Percentiles rank a stretch among this genome's conserved stretches.
Conservation (phyloP, 1,139 yeast genomes). For the Insectozyma bohioensis region DNA sequence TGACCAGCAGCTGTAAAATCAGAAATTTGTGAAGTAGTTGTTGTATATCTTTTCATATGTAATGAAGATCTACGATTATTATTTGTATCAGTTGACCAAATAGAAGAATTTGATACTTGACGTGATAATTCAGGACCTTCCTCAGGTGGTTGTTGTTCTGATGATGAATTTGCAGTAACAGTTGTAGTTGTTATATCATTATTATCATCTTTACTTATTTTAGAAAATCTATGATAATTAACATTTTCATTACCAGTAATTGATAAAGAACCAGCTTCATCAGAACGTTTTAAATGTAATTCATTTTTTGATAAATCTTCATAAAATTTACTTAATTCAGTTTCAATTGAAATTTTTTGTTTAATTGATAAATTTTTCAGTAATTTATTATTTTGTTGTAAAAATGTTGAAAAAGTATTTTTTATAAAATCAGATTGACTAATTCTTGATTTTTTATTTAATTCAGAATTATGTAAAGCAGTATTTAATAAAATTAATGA, state of each 20-base stretch:
- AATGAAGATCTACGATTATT: slow-evolving; percentile 27
- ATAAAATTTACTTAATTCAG: slow-evolving; percentile 42
- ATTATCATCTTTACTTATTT: slow-evolving; percentile 3
- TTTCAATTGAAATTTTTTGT: slow-evolving; percentile 43
- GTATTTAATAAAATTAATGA: slow-evolving; percentile 73
- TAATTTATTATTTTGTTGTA: slow-evolving; percentile 34
- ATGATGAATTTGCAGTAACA: no score
- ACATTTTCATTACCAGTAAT: slow-evolving; percentile 3
- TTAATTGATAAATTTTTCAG: slow-evolving; percentile 31
- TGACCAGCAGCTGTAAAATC: slow-evolving; percentile 26
- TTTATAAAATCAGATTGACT: slow-evolving; percentile 52
- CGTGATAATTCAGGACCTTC: slow-evolving; percentile 21
- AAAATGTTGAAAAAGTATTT: slow-evolving; percentile 52
- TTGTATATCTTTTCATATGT: slow-evolving; percentile 31
- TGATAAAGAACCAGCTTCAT: slow-evolving; percentile 7
- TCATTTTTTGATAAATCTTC: slow-evolving; percentile 41
- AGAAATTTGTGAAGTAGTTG: slow-evolving; percentile 33
- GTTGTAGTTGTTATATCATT: slow-evolving; percentile 1
- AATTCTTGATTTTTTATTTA: slow-evolving; percentile 40
- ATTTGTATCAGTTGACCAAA: slow-evolving; percentile 41
- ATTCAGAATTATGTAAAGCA: slow-evolving; percentile 56
- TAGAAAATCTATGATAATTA: slow-evolving; percentile 1
- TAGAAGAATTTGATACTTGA: slow-evolving; percentile 34
- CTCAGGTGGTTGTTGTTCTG: background rate
- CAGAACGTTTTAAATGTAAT: slow-evolving; percentile 36